Base-by-base conservation (phyloP, 768 basidiomycete species). In the Kwoniella heveanensis region DNA sequence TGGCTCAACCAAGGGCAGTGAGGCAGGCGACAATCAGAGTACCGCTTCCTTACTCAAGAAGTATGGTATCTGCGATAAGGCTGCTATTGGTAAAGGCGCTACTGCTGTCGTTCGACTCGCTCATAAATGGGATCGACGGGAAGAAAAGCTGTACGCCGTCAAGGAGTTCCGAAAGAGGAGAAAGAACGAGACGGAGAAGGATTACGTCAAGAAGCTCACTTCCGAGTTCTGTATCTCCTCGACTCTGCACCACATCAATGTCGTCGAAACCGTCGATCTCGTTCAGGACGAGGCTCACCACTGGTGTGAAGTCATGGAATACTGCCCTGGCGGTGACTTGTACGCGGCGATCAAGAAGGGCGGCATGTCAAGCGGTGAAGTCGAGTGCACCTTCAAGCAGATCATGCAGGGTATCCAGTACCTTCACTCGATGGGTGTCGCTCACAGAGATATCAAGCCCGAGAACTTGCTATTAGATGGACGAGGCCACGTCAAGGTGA, bases 301-400 rank as follows among this genome's bases (percentile, higher is more conserved):
- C 76, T 99, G 95, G 95, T 99, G 95, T 77, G 96, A 98, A 80
- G 95, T 99, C 50, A 98, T 99, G 95, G 96, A 98, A 80, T 99
- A 92, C 78, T 99, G 95, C 77, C 93, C 93, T 1, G 96, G 96
- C 48, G 95, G 95, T 1, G 95, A 99, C 82, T 84, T 99, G 36
- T 99, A 99, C 78, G 94, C 94, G 26, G 95, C 93, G 37, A 99
- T 99, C 82, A 97, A 97, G 86, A 93, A 91, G 80, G 95, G 95
- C 62, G 86, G 85, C 68, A 93, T 96, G 91, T 88, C 88, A 36
- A 86, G 89, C 3, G 88, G 87, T 79, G 92, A 95, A 81, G 92
- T 95, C 67, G 95, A 97, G 80, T 95, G 91, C 81, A 95, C 91
- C 81, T 98, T 97, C 86, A 93, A 90, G 84, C 95, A 99, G 82